Evolutionary conservation across 768 basidiomycete species (phyloP), one percentile per base, ranked within the genome.

Genomic region (Chlorophyllum brunneum): DNA sequence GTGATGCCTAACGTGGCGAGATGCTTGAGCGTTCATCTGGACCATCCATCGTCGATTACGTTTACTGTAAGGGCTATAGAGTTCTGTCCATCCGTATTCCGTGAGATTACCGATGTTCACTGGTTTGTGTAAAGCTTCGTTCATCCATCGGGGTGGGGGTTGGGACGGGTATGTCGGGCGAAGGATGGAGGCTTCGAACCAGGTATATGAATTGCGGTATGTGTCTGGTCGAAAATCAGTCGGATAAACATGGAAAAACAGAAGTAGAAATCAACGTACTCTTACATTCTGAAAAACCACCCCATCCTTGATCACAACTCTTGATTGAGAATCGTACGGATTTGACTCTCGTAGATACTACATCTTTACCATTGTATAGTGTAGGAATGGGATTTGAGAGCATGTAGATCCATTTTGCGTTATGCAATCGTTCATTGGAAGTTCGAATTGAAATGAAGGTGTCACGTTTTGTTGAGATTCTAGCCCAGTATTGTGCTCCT

Each of bases 291-390:
- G 51, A 46, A 15, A 63, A 59, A 9, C 65, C 66, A 10, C 66
- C 64, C 67, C 66, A 70, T 5, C 67, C 68, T 59, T 70, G 68
- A 52, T 70, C 69, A 40, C 56, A 58, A 44, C 64, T 64, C 29
- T 41, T 39, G 9, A 59, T 49, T 15, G 42, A 46, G 30, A 66
- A 63, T 27, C 42, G 46, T 2, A 67, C 56, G 23, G 39, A 42
- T 38, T 55, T 61, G 10, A 63, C 48, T 16, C 34, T 45, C 8
- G 54, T 29, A 20, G 40, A 22, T 18, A 33, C 45, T 23, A 39
- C 45, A 4, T 29, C 11, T 13, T 44, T 18, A n/a, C 18, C 23
- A 34, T 38, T 46, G 34, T 33, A n/a, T 6, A 39, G 33, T 5
- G 47, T 18, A 15, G 53, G 50, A 27, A 54, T 48, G 26, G 59